A percentile compares a stretch with the other conserved stretches of the same genome.
phyloP scores from a whole-genome alignment of 352 stramenopile species.

The Peronospora tabacina region DNA sequence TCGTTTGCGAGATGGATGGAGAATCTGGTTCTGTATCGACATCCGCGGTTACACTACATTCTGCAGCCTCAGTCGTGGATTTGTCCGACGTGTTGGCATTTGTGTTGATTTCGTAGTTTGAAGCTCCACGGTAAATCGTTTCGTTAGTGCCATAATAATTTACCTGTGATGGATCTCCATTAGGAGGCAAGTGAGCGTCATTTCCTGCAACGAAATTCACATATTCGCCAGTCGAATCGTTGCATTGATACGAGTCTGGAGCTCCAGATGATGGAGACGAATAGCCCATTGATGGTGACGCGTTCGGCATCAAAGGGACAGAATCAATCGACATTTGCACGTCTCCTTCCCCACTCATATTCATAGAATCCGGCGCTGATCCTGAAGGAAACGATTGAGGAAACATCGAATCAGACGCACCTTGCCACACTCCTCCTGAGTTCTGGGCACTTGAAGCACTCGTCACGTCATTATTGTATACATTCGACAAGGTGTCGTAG shows the following conservation, averaged over 20 bases:
- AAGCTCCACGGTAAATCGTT: slow-evolving; percentile 50
- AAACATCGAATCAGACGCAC: slow-evolving; percentile 13
- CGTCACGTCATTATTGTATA: slow-evolving; percentile 18
- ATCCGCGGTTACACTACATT: slow-evolving; percentile 27
- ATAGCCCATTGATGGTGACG: slow-evolving; percentile 17
- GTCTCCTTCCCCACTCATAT: slow-evolving; percentile 13
- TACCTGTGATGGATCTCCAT: slow-evolving; percentile 37
- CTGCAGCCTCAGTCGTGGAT: not conserved
- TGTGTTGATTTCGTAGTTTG: slow-evolving; percentile 44
- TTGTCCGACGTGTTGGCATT: slow-evolving; percentile 5
- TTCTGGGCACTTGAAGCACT: slow-evolving; percentile 9
- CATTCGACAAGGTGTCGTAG: slow-evolving; percentile 23
- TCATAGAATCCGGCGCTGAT: slow-evolving; percentile 14
- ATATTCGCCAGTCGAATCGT: slow-evolving; percentile 19
- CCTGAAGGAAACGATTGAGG: slow-evolving; percentile 12
- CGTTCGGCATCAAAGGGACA: slow-evolving; percentile 19
- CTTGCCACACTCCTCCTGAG: slow-evolving; percentile 21
- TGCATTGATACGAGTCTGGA: slow-evolving; percentile 15
- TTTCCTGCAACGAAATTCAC: slow-evolving; percentile 54
- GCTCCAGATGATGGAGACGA: slow-evolving; percentile 15
- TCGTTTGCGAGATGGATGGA: slow-evolving; percentile 59
- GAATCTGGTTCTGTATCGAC: slow-evolving; percentile 55
- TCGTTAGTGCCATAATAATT: slow-evolving; percentile 62
- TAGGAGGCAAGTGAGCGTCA: slow-evolving; percentile 33
- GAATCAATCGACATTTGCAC: slow-evolving; percentile 23